Evolutionary conservation across 495 filamentous ascomycete species (phyloP).

Genomic region (Penicillium longicatenatum): DNA sequence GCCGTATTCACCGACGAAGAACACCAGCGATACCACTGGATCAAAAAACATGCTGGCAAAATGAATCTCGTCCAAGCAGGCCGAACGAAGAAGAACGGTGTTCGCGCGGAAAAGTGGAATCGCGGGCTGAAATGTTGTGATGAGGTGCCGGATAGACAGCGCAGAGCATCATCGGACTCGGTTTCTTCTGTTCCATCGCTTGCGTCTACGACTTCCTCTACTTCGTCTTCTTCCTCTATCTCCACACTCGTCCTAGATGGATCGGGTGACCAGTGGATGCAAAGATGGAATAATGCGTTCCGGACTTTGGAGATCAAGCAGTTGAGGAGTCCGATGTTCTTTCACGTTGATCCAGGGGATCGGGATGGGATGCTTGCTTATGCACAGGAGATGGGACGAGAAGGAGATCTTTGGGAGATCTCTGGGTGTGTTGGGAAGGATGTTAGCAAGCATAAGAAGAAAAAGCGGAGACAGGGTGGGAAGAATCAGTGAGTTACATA

Average conservation of each 20-base stretch:
- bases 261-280: conserved; percentile 54
- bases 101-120: conserved; percentile 36
- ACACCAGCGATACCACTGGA: conserved; percentile 66
- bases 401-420: conserved; percentile 58
- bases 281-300: conserved; percentile 59
- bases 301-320: conserved; percentile 58
- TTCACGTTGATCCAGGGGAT: conserved; percentile 65
- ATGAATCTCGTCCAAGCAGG: conserved; percentile 46
- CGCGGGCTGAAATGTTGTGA: conserved; percentile 16
- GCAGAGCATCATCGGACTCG: conserved; percentile 27
- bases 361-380: conserved; percentile 64
- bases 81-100: conserved; percentile 29
- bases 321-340: conserved; percentile 67
- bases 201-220: conserved; percentile 23
- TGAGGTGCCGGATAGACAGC: conserved; percentile 12
- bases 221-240: conserved; percentile 24
- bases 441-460: conserved; percentile 63
- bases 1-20: conserved; percentile 68
- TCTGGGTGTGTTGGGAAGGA: conserved; percentile 63
- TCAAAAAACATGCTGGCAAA: conserved; percentile 52
- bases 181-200: conserved; percentile 23
- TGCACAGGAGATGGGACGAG: conserved; percentile 51
- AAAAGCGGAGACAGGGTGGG: conserved; percentile 49
- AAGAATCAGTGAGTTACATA: conserved; percentile 30
- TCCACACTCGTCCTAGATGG: conserved; percentile 55